Conservation (phyloP, 1,284 basidiomycete genomes). For the Pterulicium gracile region DNA sequence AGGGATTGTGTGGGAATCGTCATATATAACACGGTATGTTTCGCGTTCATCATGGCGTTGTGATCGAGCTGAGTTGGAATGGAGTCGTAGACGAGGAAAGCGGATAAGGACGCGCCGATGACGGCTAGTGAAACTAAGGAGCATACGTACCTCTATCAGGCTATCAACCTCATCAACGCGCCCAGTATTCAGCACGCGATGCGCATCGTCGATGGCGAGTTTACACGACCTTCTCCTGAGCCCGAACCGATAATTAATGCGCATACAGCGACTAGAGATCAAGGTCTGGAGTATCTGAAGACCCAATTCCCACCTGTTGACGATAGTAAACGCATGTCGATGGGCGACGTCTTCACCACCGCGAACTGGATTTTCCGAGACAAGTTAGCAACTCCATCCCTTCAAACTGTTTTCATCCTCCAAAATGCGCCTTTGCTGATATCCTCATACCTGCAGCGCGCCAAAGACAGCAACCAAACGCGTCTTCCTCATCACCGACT, state of each 20-base stretch:
- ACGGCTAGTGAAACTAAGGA: constrained; percentile 58
- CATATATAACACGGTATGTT: constrained; percentile 83
- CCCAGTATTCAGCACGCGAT: constrained; percentile 70
- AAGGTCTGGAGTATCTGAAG: constrained; percentile 43
- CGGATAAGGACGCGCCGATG: constrained; percentile 35
- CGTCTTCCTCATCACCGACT: constrained; percentile 88
- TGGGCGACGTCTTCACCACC: constrained; percentile 80
- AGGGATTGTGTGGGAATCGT: constrained; percentile 84
- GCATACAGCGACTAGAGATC: not conserved
- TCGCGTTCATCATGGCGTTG: constrained; percentile 2
- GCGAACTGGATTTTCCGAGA: constrained; percentile 84
- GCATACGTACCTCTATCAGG: constrained; percentile 67
- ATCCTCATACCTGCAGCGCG: constrained; percentile 40
- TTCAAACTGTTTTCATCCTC: not conserved
- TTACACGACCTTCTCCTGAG: constrained; percentile 1
- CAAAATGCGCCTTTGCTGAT: not conserved
- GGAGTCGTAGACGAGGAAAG: constrained; percentile 31
- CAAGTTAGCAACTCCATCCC: constrained; percentile 40
- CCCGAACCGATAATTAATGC: not conserved
- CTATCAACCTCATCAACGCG: constrained; percentile 70
- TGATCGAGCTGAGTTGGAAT: constrained; percentile 3
- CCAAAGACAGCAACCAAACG: constrained; percentile 84
- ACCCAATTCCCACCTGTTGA: constrained; percentile 50
- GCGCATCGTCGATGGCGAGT: constrained; percentile 57
- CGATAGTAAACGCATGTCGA: constrained; percentile 40